phyloP scores from a whole-genome alignment of 805 yeast species.

The Schizosaccharomyces japonicus region DNA sequence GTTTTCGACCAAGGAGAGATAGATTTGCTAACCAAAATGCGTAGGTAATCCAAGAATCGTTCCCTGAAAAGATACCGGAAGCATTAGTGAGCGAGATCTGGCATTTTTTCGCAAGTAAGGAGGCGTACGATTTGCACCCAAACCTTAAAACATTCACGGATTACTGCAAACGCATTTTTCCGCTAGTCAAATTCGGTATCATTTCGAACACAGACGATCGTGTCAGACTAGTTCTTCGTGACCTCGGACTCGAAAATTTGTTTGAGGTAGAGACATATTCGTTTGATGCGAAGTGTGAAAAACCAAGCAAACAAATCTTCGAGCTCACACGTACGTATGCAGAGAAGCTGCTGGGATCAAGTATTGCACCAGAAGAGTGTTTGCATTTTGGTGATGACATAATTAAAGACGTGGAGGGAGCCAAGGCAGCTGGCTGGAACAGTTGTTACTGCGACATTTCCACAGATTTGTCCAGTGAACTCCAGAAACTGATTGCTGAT shows the following conservation, averaged over 20 bases:
- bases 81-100: not conserved
- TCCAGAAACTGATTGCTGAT: too few species aligned
- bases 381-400: not conserved
- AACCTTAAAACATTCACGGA: not conserved
- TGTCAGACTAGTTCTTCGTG: not conserved
- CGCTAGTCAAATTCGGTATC: not conserved
- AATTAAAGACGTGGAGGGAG: not conserved
- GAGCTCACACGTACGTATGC: not conserved
- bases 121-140: not conserved
- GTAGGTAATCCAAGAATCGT: not conserved
- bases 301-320: not conserved
- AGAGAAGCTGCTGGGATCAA: not conserved
- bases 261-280: not conserved
- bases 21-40: not conserved
- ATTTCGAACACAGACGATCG: slow-evolving; percentile 1
- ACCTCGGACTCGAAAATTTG: not conserved
- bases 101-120: not conserved
- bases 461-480: too few species aligned
- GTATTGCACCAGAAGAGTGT: not conserved
- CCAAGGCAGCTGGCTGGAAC: not conserved
- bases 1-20: too few species aligned
- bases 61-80: not conserved
- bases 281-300: not conserved
- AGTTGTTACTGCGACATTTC: not conserved
- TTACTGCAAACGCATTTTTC: not conserved